Evolutionary conservation across 352 stramenopile species (phyloP).

Genomic region (Phytophthora idaei): DNA sequence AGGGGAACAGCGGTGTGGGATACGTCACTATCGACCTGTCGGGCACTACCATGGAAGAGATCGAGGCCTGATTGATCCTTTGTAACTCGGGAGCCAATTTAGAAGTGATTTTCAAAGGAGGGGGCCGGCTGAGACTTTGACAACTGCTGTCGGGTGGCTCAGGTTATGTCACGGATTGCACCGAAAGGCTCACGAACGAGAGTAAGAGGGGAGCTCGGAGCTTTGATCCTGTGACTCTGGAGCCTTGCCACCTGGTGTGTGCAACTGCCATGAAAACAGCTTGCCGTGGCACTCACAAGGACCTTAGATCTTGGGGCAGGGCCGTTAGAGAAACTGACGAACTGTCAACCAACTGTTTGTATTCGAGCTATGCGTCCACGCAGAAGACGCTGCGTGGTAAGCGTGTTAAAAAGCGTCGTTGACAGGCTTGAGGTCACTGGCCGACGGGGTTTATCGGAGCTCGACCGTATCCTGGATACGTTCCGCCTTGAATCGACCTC

Average conservation of each 20-base stretch:
- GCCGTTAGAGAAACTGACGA: conserved; percentile 15
- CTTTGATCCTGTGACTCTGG: conserved; percentile 9
- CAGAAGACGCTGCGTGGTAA: conserved; percentile 4
- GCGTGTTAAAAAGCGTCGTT: conserved; percentile 4
- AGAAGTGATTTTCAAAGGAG: conserved; percentile 35
- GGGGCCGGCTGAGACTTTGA: conserved; percentile 19
- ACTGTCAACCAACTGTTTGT: not conserved
- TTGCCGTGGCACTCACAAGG: conserved; percentile 22
- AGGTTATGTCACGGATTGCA: conserved; percentile 45
- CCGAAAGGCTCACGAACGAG: conserved; percentile 30
- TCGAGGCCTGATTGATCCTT: conserved; percentile 2
- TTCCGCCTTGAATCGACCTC: conserved; percentile 5
- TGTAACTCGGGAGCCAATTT: conserved; percentile 17
- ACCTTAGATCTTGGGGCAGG: not conserved
- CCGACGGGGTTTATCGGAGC: conserved; percentile 3
- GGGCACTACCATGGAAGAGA: conserved; percentile 28
- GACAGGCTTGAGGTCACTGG: conserved; percentile 1
- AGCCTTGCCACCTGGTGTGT: conserved; percentile 13
- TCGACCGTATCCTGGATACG: conserved; percentile 2
- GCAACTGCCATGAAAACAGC: conserved; percentile 32
- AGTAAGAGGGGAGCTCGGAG: conserved; percentile 17
- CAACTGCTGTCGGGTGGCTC: conserved; percentile 36
- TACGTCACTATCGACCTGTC: conserved; percentile 28
- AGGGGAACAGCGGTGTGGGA: conserved; percentile 19
- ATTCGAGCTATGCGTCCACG: not conserved